Conservation (phyloP, 2,329 filamentous ascomycete genomes). For the Arthrobotrys musiformis region DNA sequence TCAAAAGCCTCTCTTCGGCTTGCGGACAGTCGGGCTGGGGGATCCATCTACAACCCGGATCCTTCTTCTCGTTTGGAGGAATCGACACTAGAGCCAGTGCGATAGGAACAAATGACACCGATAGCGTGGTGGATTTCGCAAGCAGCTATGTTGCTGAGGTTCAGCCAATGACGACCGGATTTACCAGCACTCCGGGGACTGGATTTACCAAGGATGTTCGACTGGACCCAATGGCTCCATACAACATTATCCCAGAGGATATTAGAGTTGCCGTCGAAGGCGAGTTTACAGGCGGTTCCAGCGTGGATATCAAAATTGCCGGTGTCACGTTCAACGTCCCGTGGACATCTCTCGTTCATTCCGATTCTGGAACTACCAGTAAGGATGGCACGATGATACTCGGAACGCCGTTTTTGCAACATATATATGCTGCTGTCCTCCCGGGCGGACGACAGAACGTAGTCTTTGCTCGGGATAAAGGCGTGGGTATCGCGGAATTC, state of each 20-base stretch:
- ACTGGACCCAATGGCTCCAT: constrained; percentile 2
- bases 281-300: not conserved
- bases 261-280: not conserved
- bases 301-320: not conserved
- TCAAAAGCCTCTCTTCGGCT: constrained; percentile 1
- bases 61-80: constrained; percentile 36
- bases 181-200: not conserved
- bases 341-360: constrained; percentile 9
- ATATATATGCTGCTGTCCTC: constrained; percentile 21
- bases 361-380: not conserved
- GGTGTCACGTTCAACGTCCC: constrained; percentile 13
- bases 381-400: not conserved
- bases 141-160: not conserved
- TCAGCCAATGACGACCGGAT: not conserved
- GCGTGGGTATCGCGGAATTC: not conserved
- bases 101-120: constrained; percentile 16
- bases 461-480: not conserved
- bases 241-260: constrained; percentile 14
- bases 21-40: constrained; percentile 25
- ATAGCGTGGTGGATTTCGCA: not conserved
- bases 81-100: constrained; percentile 18
- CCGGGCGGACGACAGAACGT: not conserved
- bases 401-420: constrained; percentile 32
- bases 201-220: not conserved
- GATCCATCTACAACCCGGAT: constrained; percentile 9